Percentiles rank a stretch among this genome's conserved stretches.
phyloP scores from a whole-genome alignment of 1,139 yeast genomes.

The Pichia sp. region DNA sequence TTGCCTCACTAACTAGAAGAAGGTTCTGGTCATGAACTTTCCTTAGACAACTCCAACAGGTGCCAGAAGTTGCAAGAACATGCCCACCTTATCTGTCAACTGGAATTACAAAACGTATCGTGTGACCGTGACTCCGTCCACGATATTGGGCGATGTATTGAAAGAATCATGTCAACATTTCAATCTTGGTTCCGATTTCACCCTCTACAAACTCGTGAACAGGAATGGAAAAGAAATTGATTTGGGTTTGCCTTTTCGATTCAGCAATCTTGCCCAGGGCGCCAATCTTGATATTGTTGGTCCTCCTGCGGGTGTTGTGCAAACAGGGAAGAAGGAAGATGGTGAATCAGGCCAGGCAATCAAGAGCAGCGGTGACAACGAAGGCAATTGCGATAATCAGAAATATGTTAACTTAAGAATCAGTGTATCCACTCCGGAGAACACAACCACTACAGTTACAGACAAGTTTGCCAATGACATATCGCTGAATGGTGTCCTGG shows the following conservation, averaged over 20 bases:
- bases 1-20: background rate
- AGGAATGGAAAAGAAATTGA: slow-evolving; percentile 16
- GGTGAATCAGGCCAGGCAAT: slow-evolving; percentile 23
- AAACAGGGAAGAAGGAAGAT: slow-evolving; percentile 1
- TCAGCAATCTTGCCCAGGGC: slow-evolving; percentile 30
- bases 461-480: slow-evolving; percentile 1
- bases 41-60: too few species aligned
- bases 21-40: too few species aligned
- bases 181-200: background rate
- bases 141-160: slow-evolving; percentile 11
- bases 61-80: background rate
- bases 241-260: slow-evolving; percentile 30
- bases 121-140: slow-evolving; percentile 9
- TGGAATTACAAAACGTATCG: slow-evolving; percentile 8
- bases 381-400: background rate
- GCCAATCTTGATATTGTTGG: slow-evolving; percentile 26
- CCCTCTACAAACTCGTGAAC: background rate
- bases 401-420: slow-evolving; percentile 8
- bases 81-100: slow-evolving; percentile 7
- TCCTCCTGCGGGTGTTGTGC: slow-evolving; percentile 14
- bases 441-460: background rate
- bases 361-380: background rate
- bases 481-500: background rate
- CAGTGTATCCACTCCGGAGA: background rate
- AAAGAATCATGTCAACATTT: slow-evolving; percentile 14